Conservation (phyloP, 1,284 basidiomycete species). For the Ustilago tritici region DNA sequence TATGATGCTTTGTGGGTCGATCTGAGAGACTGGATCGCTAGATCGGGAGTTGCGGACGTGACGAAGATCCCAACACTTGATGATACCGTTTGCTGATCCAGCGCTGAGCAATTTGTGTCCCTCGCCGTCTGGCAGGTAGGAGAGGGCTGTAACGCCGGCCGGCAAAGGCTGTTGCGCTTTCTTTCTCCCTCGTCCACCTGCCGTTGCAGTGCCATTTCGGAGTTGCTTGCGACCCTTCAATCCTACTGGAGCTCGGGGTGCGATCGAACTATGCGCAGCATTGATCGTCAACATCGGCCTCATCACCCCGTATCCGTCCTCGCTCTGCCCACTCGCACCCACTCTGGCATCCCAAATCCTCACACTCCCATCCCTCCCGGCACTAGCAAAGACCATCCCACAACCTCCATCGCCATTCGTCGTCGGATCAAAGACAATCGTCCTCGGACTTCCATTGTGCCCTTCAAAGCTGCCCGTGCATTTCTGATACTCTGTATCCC, state of each 20-base stretch:
- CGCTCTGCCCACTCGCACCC: not conserved
- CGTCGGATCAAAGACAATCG: constrained; percentile 62
- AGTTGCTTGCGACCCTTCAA: constrained; percentile 14
- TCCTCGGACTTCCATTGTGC: constrained; percentile 58
- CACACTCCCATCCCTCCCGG: constrained; percentile 64
- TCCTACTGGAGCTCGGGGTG: not conserved
- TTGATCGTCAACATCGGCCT: constrained; percentile 58
- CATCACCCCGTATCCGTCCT: constrained; percentile 9
- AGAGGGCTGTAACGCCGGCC: constrained; percentile 58
- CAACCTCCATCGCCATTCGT: constrained; percentile 42
- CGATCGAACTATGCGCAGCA: constrained; percentile 47
- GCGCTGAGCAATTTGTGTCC: constrained; percentile 56
- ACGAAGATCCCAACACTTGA: constrained; percentile 67
- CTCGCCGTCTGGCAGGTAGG: constrained; percentile 52
- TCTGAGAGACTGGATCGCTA: constrained; percentile 4
- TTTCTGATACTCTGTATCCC: constrained; percentile 61
- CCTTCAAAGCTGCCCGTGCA: constrained; percentile 47
- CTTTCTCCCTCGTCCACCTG: constrained; percentile 16
- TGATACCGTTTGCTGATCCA: constrained; percentile 58
- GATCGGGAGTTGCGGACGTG: constrained; percentile 23
- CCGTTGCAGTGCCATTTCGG: constrained; percentile 1
- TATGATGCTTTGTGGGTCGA: constrained; percentile 11
- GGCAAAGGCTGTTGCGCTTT: constrained; percentile 18
- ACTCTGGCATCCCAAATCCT: constrained; percentile 62
- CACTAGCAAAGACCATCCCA: constrained; percentile 59